Evolutionary conservation across 306 rosid genomes (phyloP).

Genomic region (Quercus engelmannii): DNA sequence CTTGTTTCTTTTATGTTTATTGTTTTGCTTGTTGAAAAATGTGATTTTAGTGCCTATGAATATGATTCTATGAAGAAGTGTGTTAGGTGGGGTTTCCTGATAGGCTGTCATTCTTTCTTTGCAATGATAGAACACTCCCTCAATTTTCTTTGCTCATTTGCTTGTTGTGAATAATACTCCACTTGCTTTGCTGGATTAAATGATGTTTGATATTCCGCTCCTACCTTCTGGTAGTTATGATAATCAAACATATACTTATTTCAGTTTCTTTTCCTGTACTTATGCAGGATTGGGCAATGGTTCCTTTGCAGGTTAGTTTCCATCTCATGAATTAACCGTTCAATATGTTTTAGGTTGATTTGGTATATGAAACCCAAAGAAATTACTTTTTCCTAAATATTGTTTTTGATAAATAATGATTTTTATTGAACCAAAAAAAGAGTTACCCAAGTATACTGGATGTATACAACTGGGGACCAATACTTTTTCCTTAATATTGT

Average conservation of each 20-base stretch:
- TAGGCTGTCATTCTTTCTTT: background rate
- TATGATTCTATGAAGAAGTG: background rate
- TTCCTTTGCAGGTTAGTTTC: slow-evolving; percentile 84
- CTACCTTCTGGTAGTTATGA: background rate
- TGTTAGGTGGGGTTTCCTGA: background rate
- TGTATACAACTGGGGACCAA: too few species aligned
- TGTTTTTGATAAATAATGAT: background rate
- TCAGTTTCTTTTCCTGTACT: slow-evolving; percentile 21
- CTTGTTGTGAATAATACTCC: background rate
- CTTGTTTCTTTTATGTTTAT: background rate
- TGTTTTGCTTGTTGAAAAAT: background rate
- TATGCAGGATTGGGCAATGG: slow-evolving; percentile 82
- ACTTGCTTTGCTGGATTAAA: background rate
- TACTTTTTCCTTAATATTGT: background rate
- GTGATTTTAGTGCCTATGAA: background rate
- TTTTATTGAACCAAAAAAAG: too few species aligned
- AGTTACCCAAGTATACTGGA: too few species aligned
- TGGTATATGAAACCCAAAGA: background rate
- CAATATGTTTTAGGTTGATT: background rate
- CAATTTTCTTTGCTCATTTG: background rate
- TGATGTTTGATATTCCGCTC: background rate
- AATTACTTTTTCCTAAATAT: background rate
- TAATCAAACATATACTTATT: slow-evolving; percentile 24
- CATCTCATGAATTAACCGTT: background rate
- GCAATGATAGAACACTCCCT: background rate